These are phyloP conservation scores for Cryptosporidium ubiquitum DNA, from an alignment of 169 alveolate species.

Conservation along the genomic window DNA sequence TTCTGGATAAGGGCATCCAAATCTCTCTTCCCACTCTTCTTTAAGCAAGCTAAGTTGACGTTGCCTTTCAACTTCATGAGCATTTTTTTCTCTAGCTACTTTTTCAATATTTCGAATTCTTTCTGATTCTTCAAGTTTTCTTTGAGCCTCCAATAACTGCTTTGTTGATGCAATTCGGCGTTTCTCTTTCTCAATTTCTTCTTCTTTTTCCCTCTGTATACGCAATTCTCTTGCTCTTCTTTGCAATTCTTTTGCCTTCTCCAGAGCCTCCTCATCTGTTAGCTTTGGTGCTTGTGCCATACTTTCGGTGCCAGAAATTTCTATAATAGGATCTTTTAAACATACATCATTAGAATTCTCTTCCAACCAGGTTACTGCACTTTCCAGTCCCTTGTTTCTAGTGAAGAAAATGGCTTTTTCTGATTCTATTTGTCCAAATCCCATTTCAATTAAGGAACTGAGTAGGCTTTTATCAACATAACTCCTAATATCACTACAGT, in stretches of 20 bases:
- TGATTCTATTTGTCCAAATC: slow-evolving; percentile 74
- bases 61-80: slow-evolving; percentile 77
- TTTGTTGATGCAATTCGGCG: slow-evolving; percentile 76
- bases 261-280: slow-evolving; percentile 77
- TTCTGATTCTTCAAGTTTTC: slow-evolving; percentile 78
- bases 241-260: slow-evolving; percentile 76
- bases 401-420: slow-evolving; percentile 76
- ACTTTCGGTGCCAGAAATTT: slow-evolving; percentile 5
- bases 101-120: slow-evolving; percentile 74
- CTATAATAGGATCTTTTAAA: slow-evolving; percentile 65
- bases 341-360: slow-evolving; percentile 57
- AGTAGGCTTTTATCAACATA: slow-evolving; percentile 24
- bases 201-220: slow-evolving; percentile 77
- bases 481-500: slow-evolving; percentile 37
- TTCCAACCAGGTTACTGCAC: slow-evolving; percentile 76
- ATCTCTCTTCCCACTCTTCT: slow-evolving; percentile 79
- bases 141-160: slow-evolving; percentile 78
- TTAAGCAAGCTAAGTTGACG: slow-evolving; percentile 78
- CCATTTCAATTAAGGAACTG: slow-evolving; percentile 74
- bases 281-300: slow-evolving; percentile 27
- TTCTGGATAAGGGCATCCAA: slow-evolving; percentile 76
- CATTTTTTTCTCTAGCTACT: slow-evolving; percentile 77
- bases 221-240: slow-evolving; percentile 76
- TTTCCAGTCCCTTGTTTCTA: slow-evolving; percentile 63
- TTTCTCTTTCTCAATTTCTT: slow-evolving; percentile 78